Evolutionary conservation across 2,329 filamentous ascomycete genomes (phyloP).

Genomic region (Passalora sequoiae): DNA sequence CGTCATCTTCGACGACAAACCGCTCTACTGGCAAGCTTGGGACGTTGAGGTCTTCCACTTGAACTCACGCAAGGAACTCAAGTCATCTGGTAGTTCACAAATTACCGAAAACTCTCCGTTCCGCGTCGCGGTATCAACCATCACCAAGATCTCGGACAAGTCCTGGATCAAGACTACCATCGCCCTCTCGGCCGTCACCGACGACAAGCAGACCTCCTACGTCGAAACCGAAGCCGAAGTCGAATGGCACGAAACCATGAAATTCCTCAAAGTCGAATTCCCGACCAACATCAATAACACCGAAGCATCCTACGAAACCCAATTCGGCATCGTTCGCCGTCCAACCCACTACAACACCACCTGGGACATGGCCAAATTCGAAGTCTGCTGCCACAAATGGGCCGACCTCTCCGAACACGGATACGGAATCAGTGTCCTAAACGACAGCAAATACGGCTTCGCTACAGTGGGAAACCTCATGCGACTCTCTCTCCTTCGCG

Average conservation of each 20-base stretch:
- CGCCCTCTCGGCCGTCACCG: conserved; percentile 64
- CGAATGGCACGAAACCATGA: conserved; percentile 97
- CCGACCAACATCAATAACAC: conserved; percentile 86
- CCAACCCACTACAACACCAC: conserved; percentile 98
- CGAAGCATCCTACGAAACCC: conserved; percentile 91
- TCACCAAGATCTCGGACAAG: conserved; percentile 79
- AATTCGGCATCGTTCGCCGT: conserved; percentile 80
- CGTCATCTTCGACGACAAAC: conserved; percentile 95
- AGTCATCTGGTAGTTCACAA: conserved; percentile 57
- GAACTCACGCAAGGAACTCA: conserved; percentile 73
- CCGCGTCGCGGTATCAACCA: conserved; percentile 73
- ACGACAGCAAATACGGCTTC: conserved; percentile 95
- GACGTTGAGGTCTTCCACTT: conserved; percentile 97
- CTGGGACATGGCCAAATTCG: conserved; percentile 97
- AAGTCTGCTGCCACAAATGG: conserved; percentile 93
- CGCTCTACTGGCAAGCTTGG: conserved; percentile 95
- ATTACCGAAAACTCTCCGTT: conserved; percentile 69
- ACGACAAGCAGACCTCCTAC: conserved; percentile 57
- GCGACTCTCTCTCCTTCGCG: conserved; percentile 78
- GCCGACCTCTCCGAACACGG: conserved; percentile 82
- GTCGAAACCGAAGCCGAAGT: conserved; percentile 79
- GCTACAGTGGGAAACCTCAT: conserved; percentile 84
- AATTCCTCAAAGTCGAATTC: conserved; percentile 98
- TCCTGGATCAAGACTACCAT: conserved; percentile 85
- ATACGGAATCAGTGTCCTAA: conserved; percentile 87